These are phyloP conservation scores for Ophiosphaerella herpotricha DNA, from an alignment of 2,329 filamentous ascomycete species.

Conservation along the genomic window DNA sequence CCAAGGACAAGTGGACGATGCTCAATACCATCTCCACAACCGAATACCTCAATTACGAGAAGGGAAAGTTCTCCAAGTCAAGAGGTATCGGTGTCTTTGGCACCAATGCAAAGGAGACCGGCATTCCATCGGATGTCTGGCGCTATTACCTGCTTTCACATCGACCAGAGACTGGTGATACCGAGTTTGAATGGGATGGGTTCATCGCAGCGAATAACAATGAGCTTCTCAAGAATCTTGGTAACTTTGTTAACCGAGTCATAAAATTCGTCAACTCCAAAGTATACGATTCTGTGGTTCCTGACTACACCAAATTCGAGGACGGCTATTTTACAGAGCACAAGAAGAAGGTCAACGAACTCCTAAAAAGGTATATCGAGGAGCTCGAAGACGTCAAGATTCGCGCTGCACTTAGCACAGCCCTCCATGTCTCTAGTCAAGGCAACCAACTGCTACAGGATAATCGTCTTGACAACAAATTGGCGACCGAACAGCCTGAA, in stretches of 20 bases:
- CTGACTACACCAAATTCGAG: slow-evolving; percentile 65
- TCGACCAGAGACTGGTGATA: slow-evolving; percentile 82
- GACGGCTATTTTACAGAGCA: slow-evolving; percentile 48
- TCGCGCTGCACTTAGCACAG: slow-evolving; percentile 66
- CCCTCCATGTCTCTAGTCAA: slow-evolving; percentile 67
- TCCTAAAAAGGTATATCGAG: slow-evolving; percentile 68
- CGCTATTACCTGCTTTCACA: slow-evolving; percentile 86
- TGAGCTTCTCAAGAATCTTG: slow-evolving; percentile 77
- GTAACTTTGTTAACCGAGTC: slow-evolving; percentile 62
- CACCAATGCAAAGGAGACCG: slow-evolving; percentile 84
- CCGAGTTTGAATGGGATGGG: slow-evolving; percentile 85
- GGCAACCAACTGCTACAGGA: slow-evolving; percentile 65
- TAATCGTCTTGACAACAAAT: slow-evolving; percentile 62
- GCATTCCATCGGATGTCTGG: slow-evolving; percentile 86
- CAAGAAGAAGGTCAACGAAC: slow-evolving; percentile 66
- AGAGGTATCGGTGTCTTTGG: slow-evolving; percentile 89
- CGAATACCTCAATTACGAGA: slow-evolving; percentile 62
- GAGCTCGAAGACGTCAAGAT: slow-evolving; percentile 75
- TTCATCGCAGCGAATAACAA: slow-evolving; percentile 89
- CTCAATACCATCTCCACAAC: slow-evolving; percentile 86
- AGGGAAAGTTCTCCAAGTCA: slow-evolving; percentile 85
- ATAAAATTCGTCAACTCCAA: slow-evolving; percentile 75
- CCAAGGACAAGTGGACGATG: slow-evolving; percentile 84
- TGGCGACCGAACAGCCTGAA: slow-evolving; percentile 63
- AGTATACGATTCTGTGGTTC: slow-evolving; percentile 69